These are phyloP conservation scores for Metschnikowia vanudenii DNA, from an alignment of 805 yeast species.

Conservation along the genomic window DNA sequence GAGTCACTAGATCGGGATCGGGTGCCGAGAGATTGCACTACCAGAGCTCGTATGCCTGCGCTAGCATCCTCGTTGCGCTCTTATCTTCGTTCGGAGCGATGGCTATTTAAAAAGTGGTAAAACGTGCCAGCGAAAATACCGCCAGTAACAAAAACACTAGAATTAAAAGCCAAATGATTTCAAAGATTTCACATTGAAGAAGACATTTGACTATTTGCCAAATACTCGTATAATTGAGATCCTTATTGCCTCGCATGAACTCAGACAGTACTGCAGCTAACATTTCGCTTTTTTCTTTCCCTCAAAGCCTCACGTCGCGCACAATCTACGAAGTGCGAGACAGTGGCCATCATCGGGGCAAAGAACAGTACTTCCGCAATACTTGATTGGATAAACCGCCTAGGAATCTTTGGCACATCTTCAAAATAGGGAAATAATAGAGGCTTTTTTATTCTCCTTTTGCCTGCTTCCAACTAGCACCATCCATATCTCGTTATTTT, in stretches of 20 bases:
- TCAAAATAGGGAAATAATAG: too few species aligned
- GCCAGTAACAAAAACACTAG: too few species aligned
- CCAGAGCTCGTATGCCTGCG: neutral
- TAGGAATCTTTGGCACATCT: too few species aligned
- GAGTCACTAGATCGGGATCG: conserved; percentile 1
- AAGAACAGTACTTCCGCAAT: too few species aligned
- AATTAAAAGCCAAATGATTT: too few species aligned
- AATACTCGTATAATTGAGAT: too few species aligned
- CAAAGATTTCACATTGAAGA: too few species aligned
- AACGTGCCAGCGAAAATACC: too few species aligned
- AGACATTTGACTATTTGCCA: too few species aligned
- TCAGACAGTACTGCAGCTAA: neutral
- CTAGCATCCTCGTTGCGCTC: neutral
- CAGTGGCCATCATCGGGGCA: too few species aligned
- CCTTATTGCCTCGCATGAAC: neutral
- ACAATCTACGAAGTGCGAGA: too few species aligned
- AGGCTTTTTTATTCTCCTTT: neutral
- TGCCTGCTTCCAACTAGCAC: neutral
- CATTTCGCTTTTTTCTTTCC: neutral
- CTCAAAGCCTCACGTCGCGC: neutral
- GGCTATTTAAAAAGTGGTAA: neutral
- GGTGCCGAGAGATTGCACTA: conserved; percentile 2
- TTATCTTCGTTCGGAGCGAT: neutral
- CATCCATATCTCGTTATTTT: neutral
- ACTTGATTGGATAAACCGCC: too few species aligned